These are phyloP conservation scores for Synchytrium microbalum DNA, from an alignment of 371 early-diverging fungal genomes.

Conservation along the genomic window DNA sequence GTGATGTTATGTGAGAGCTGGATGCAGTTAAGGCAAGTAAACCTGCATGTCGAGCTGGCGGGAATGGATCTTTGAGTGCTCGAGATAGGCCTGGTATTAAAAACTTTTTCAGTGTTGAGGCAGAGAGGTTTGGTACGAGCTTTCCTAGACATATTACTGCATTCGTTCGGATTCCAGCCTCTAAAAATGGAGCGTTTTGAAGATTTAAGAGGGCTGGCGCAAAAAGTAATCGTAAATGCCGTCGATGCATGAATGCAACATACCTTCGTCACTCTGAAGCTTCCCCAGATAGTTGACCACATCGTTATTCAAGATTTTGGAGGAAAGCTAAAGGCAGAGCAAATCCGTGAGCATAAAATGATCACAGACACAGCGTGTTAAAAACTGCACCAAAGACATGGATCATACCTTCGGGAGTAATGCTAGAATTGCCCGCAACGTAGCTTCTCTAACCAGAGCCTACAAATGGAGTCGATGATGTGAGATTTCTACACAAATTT, in stretches of 20 bases:
- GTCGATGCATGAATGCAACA: background rate
- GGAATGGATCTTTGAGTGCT: conserved; percentile 83
- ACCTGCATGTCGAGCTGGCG: conserved; percentile 83
- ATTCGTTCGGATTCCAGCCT: conserved; percentile 86
- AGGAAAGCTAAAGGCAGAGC: conserved; percentile 44
- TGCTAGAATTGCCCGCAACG: conserved; percentile 72
- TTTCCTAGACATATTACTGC: background rate
- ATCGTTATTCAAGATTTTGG: conserved; percentile 75
- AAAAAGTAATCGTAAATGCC: background rate
- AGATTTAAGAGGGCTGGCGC: background rate
- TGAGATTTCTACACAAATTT: too few species aligned
- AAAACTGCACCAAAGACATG: too few species aligned
- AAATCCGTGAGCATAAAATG: too few species aligned
- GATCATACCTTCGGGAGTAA: conserved; percentile 51
- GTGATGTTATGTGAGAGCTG: conserved; percentile 55
- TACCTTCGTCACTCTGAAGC: conserved; percentile 71
- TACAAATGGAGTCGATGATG: conserved; percentile 7
- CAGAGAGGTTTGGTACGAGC: conserved; percentile 3
- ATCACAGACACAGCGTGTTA: too few species aligned
- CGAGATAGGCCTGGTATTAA: conserved; percentile 75
- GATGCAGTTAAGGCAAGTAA: conserved; percentile 79
- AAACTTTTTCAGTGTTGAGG: conserved; percentile 61
- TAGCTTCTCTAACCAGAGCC: conserved; percentile 85
- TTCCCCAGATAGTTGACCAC: conserved; percentile 76
- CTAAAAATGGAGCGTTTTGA: background rate